Evolutionary conservation across 2,329 filamentous ascomycete genomes (phyloP).

Genomic region (Fusarium ramigenum): DNA sequence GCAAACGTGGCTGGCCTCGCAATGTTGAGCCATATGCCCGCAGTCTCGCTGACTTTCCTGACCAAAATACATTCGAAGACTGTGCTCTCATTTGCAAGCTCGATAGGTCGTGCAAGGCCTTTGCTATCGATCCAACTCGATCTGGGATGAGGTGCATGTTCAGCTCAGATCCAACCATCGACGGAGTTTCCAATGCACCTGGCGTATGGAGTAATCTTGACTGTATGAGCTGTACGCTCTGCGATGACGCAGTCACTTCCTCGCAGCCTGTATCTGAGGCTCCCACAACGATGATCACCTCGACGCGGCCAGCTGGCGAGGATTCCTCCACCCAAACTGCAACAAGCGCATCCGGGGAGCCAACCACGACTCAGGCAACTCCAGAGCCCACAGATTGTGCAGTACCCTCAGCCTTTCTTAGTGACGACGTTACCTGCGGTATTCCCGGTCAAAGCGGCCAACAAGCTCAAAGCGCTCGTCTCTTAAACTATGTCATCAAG

Average conservation of each 20-base stretch:
- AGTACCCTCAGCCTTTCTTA: constrained; percentile 9
- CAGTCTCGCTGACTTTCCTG: neutral
- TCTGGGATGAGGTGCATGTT: constrained; percentile 9
- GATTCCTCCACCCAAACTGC: neutral
- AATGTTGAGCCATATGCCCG: constrained; percentile 4
- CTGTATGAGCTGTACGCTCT: constrained; percentile 21
- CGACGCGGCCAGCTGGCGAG: neutral
- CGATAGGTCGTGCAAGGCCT: constrained; percentile 12
- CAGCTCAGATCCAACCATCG: constrained; percentile 1
- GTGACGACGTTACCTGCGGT: constrained; percentile 28
- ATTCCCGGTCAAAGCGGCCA: constrained; percentile 23
- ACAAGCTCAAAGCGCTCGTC: constrained; percentile 17
- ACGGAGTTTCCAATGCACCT: neutral
- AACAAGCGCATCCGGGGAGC: neutral
- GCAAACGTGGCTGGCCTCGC: constrained; percentile 7
- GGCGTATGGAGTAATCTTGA: constrained; percentile 18
- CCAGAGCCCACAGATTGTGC: constrained; percentile 16
- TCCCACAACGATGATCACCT: constrained; percentile 18
- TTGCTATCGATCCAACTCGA: constrained; percentile 9
- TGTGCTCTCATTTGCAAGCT: constrained; percentile 29
- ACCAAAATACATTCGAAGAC: constrained; percentile 21
- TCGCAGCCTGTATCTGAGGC: neutral
- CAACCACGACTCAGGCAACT: neutral
- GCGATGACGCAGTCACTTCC: neutral
- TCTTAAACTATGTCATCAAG: constrained; percentile 19